Evolutionary conservation across 129 eudicot genomes (phyloP).

Genomic region (Centrapalus pauciflorus): DNA sequence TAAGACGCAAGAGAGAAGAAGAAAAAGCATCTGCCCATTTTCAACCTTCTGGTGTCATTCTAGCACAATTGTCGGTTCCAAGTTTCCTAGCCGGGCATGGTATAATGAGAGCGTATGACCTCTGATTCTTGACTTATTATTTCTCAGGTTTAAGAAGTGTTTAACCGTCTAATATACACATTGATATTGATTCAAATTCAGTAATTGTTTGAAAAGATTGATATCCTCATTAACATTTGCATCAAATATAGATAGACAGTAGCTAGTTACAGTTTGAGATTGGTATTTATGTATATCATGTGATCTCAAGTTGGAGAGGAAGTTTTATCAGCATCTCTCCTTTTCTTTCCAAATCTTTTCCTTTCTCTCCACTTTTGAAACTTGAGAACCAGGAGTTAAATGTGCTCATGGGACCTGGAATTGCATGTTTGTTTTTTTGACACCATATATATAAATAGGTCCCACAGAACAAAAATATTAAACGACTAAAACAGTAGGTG

Average conservation of each 20-base stretch:
- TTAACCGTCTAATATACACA: not conserved
- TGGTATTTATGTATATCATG: not conserved
- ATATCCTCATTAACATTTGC: not conserved
- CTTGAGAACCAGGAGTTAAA: no score
- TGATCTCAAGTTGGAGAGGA: no score
- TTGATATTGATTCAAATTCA: not conserved
- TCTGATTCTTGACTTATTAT: conserved; percentile 18
- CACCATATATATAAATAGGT: not conserved
- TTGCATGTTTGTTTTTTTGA: not conserved
- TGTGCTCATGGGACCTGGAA: not conserved
- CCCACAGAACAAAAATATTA: not conserved
- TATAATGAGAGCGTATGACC: conserved; percentile 72
- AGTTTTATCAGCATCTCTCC: no score
- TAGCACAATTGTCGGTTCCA: conserved; percentile 77
- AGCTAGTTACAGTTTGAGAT: not conserved
- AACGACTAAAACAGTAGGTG: not conserved
- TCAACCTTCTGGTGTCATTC: conserved; percentile 76
- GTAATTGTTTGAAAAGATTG: not conserved
- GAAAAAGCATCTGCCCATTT: conserved; percentile 50
- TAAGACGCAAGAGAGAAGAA: conserved; percentile 59
- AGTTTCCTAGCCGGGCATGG: conserved; percentile 74
- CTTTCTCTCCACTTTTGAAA: no score
- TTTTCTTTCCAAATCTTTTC: no score
- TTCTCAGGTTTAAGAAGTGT: not conserved
- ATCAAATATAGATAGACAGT: not conserved